Base-by-base conservation (phyloP, 116 monocot genomes). In the Trichopus zeylanicus region DNA sequence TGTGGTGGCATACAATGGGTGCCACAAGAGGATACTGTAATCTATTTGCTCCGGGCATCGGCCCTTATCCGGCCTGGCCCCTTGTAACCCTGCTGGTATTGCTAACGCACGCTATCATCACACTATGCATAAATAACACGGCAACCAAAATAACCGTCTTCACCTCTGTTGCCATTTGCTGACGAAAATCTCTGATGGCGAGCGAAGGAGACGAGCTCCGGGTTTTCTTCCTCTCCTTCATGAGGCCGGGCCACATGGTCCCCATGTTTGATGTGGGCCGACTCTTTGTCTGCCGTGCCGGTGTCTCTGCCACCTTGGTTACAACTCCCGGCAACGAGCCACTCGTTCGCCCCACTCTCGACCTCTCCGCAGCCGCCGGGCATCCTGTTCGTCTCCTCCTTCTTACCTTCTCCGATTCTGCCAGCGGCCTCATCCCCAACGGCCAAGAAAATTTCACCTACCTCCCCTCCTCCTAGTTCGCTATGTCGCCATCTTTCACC, bases 221-320 rank as follows among this genome's bases (percentile, higher is more conserved):
- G n/a, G n/a, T n/a, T n/a, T n/a, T 42, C 39, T 29, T 66, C 37
- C 42, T 55, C 31, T 48, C 58, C 0, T 6, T 22, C 21, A 47
- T 67, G 58, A 58, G 35, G 2, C 34, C 33, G 16, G 35, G 60
- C n/a, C 88, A 88, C 71, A 64, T 80, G 32, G 34, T 71, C 18
- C 83, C 83, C 51, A 70, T 83, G 67, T 48, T 76, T 26, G 68
- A 83, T 65, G 35, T 80, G 37, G 83, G 84, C 38, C 56, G 46
- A 19, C 64, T 77, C 28, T 60, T 83, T 46, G 60, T 78, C 11
- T 26, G 35, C 18, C 74, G 26, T 5, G 71, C 25, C 7, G 75
- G 81, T 22, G 77, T 42, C 8, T 39, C 22, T 18, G 25, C 28
- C 63, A 72, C 77, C 65, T 6, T 78, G 59, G n/a, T 84, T 72